Evolutionary conservation across 148 eudicot genomes (phyloP), one percentile per base, ranked within the genome.

Genomic region (Chenopodium berlandieri): DNA sequence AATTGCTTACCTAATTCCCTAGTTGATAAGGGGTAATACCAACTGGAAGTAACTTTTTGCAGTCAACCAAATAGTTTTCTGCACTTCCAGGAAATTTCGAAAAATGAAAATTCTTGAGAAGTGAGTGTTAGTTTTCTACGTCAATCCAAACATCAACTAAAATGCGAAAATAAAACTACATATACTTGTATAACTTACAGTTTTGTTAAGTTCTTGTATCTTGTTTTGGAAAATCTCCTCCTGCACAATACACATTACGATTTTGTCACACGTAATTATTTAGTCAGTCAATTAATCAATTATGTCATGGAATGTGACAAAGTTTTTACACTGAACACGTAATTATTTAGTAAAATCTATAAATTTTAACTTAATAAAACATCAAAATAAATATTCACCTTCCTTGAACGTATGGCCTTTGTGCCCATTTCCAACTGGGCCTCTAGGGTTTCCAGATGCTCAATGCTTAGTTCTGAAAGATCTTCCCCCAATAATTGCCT

Each of bases 401-500:
- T 86, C 47, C 83, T 77, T 17, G 23, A 13, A 44, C 88, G 83
- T 9, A 81, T 64, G 40, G 63, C 64, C 73, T 78, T 83, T 16
- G 79, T 70, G 4, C 83, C 80, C 76, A 72, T 78, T 8, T 86
- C 86, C 75, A 86, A n/a, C 37, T 80, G 73, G 37, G 12, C 48
- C 79, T 86, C 88, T 22, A 86, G 71, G 77, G 81, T 77, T 70
- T 80, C 77, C 78, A 86, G 48, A 73, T 86, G 82, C 54, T 83
- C 79, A 25, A 56, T 3, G 34, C 70, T 78, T 64, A 83, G 48
- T 17, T 83, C 86, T 1, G 77, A 74, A 76, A 83, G 82, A 23
- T 86, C 83, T 30, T 86, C 86, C 16, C 88, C 88, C 73, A 80
- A 23, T 30, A 83, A 54, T 40, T 81, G 82, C 71, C 88, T 82